Conservation (phyloP, 352 stramenopile species). For the Elongisporangium undulatum region DNA sequence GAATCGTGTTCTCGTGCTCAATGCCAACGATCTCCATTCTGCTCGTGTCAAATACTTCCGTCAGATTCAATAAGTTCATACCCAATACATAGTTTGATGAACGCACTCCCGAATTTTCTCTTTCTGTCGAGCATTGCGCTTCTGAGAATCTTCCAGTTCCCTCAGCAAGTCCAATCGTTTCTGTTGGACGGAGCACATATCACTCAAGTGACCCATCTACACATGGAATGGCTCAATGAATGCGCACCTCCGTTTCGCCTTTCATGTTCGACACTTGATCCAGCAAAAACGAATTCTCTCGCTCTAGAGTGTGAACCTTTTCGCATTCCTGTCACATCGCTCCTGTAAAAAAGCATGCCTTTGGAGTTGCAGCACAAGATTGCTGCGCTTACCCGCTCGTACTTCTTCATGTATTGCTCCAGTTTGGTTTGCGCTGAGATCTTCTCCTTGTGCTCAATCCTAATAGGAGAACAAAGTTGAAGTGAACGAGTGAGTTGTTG, state of each 20-base stretch:
- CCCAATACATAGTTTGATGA: background rate
- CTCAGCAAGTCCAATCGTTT: conserved; percentile 66
- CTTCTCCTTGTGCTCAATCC: conserved; percentile 66
- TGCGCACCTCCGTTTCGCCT: conserved; percentile 50
- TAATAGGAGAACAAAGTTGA: conserved; percentile 5
- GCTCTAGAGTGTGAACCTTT: conserved; percentile 46
- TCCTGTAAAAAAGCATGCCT: background rate
- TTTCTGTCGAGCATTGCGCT: conserved; percentile 60
- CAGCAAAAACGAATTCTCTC: conserved; percentile 63
- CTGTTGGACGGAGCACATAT: conserved; percentile 6
- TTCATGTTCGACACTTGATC: conserved; percentile 72
- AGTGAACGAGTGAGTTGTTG: background rate
- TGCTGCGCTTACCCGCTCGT: conserved; percentile 32
- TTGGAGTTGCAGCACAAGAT: background rate
- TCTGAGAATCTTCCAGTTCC: conserved; percentile 66
- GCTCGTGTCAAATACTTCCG: conserved; percentile 1
- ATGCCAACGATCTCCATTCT: conserved; percentile 69
- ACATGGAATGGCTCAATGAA: background rate
- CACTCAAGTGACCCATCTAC: too few species aligned
- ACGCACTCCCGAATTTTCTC: conserved; percentile 64
- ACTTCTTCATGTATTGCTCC: conserved; percentile 81
- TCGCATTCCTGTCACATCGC: conserved; percentile 38
- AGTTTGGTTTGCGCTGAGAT: conserved; percentile 56
- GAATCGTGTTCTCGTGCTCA: conserved; percentile 66
- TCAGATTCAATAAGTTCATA: background rate